phyloP scores from a whole-genome alignment of 1,139 yeast genomes.

The Pichia sp. region DNA sequence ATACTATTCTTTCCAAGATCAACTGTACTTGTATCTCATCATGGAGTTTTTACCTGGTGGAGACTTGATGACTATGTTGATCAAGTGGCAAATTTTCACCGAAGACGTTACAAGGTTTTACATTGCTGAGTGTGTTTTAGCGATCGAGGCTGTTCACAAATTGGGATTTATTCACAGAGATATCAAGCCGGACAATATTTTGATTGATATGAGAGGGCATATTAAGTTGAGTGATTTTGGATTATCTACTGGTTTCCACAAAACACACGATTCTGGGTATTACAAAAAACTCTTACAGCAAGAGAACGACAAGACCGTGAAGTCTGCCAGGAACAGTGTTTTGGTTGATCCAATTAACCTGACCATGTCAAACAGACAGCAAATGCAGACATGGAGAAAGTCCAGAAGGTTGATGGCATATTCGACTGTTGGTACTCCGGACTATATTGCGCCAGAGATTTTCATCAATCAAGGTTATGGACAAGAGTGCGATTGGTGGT shows the following conservation, averaged over 20 bases:
- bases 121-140: constrained; percentile 83
- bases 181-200: constrained; percentile 74
- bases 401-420: constrained; percentile 96
- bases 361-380: constrained; percentile 94
- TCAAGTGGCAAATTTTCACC: constrained; percentile 81
- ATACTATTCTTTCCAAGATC: constrained; percentile 76
- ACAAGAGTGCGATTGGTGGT: constrained; percentile 99
- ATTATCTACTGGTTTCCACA: constrained; percentile 80
- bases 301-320: constrained; percentile 34
- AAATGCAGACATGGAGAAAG: constrained; percentile 98
- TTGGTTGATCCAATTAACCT: constrained; percentile 93
- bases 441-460: constrained; percentile 97
- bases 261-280: constrained; percentile 77
- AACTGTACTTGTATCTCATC: constrained; percentile 67
- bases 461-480: constrained; percentile 97
- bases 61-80: constrained; percentile 82
- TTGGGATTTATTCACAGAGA: constrained; percentile 77
- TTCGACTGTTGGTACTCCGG: constrained; percentile 98
- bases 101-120: constrained; percentile 81
- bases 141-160: constrained; percentile 78
- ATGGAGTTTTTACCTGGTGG: constrained; percentile 89
- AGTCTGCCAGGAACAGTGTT: constrained; percentile 61
- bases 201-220: constrained; percentile 77
- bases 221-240: constrained; percentile 78
- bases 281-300: constrained; percentile 68